Percentiles rank a stretch among this genome's conserved stretches.
These are phyloP conservation scores for Histomonas meleagridis DNA, from an alignment of 208 protist species.

Conservation along the genomic window DNA sequence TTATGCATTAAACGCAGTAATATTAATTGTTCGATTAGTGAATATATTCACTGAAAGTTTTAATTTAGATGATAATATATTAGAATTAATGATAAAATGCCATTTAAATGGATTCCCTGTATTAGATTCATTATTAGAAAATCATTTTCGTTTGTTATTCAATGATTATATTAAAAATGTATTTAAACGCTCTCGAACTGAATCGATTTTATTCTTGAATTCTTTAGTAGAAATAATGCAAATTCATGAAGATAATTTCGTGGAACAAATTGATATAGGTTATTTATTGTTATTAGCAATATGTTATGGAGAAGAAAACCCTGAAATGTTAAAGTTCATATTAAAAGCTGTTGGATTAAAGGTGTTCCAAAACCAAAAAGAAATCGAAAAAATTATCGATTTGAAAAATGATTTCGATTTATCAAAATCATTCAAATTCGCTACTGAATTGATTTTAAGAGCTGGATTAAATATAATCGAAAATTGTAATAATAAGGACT, in stretches of 20 bases:
- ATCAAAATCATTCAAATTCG: not conserved
- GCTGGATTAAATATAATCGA: not conserved
- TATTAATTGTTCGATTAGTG: not conserved
- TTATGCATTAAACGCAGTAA: not conserved
- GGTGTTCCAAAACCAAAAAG: not conserved
- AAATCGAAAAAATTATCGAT: not conserved
- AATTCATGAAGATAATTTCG: not conserved
- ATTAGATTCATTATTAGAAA: not conserved
- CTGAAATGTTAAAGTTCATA: not conserved
- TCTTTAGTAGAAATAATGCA: not conserved
- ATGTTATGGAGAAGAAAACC: not conserved
- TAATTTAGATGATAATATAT: not conserved
- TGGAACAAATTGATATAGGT: not conserved
- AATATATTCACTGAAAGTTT: not conserved
- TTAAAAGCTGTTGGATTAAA: not conserved
- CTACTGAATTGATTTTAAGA: not conserved
- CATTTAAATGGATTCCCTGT: not conserved
- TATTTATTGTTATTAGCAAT: not conserved
- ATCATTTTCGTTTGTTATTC: not conserved
- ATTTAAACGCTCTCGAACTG: not conserved
- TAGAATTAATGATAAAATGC: not conserved
- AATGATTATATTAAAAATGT: not conserved
- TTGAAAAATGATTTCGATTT: not conserved
- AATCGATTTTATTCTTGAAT: not conserved
- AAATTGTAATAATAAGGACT: too few relatives aligned